A percentile compares a stretch with the other conserved stretches of the same genome.
Conservation (phyloP, 352 stramenopile species). For the Globisporangium cederbergense region DNA sequence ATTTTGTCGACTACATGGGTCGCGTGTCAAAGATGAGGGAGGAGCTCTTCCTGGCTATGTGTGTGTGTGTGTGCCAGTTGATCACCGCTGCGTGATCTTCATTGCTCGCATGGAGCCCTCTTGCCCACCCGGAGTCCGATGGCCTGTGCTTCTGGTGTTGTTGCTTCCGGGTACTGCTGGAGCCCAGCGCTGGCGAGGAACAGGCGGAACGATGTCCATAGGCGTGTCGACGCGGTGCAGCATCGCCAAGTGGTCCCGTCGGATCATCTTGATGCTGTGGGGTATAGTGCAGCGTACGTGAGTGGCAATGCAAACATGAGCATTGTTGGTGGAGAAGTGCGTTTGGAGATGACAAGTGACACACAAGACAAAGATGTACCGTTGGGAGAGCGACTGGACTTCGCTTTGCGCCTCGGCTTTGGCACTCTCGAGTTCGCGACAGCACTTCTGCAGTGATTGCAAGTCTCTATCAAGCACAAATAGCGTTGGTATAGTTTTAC, state of each 20-base stretch:
- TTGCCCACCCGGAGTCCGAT: not conserved
- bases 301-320: not conserved
- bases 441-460: slow-evolving; percentile 31
- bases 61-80: not conserved
- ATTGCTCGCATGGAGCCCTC: not conserved
- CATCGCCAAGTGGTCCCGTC: slow-evolving; percentile 33
- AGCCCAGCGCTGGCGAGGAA: not conserved
- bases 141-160: not conserved
- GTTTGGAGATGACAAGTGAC: not conserved
- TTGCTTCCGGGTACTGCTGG: not conserved
- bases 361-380: slow-evolving; percentile 16
- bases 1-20: not conserved
- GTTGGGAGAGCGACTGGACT: slow-evolving; percentile 31
- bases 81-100: not conserved
- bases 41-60: not conserved
- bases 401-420: slow-evolving; percentile 31
- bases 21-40: not conserved
- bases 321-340: not conserved
- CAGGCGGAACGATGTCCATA: not conserved
- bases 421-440: slow-evolving; percentile 33
- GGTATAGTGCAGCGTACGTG: not conserved
- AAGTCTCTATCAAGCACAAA: slow-evolving; percentile 23
- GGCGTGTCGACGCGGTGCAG: slow-evolving; percentile 32
- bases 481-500: no score
- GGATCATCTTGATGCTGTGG: slow-evolving; percentile 33